Evolutionary conservation across 2,329 filamentous ascomycete species (phyloP).

Genomic region (Onygena corvina): DNA sequence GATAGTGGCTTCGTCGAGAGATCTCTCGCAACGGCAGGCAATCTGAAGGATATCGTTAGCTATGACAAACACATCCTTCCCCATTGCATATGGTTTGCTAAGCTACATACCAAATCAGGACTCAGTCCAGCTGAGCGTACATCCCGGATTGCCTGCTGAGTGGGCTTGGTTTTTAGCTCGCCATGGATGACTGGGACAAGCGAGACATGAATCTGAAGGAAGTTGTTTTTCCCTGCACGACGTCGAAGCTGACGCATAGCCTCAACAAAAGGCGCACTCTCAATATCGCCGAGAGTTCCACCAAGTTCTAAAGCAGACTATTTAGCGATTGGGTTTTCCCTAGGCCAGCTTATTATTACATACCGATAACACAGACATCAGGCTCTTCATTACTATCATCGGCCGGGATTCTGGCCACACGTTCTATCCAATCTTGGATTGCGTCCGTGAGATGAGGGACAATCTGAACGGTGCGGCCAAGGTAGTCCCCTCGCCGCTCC

Average conservation of each 20-base stretch:
- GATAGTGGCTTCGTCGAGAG: conserved; percentile 60
- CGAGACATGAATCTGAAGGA: conserved; percentile 76
- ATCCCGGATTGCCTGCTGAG: conserved; percentile 76
- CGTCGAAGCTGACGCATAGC: conserved; percentile 66
- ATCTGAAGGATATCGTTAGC: conserved; percentile 43
- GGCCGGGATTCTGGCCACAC: conserved; percentile 72
- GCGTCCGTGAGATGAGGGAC: conserved; percentile 61
- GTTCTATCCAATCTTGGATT: conserved; percentile 82
- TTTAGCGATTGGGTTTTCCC: not conserved
- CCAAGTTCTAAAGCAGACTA: conserved; percentile 31
- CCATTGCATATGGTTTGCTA: not conserved
- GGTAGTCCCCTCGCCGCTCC: conserved; percentile 61
- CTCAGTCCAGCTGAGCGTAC: conserved; percentile 68
- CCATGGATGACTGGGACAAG: conserved; percentile 63
- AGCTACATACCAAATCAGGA: conserved; percentile 50
- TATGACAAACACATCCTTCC: conserved; percentile 8
- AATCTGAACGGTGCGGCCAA: conserved; percentile 85
- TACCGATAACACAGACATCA: conserved; percentile 74
- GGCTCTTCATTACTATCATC: conserved; percentile 73
- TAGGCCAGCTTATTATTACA: conserved; percentile 25
- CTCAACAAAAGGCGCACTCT: conserved; percentile 75
- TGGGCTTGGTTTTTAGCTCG: conserved; percentile 95
- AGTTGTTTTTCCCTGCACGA: conserved; percentile 61
- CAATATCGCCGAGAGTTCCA: conserved; percentile 56
- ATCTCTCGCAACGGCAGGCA: conserved; percentile 76